These are phyloP conservation scores for Arthrinium puccinioides DNA, from an alignment of 2,329 filamentous ascomycete genomes.

Conservation along the genomic window DNA sequence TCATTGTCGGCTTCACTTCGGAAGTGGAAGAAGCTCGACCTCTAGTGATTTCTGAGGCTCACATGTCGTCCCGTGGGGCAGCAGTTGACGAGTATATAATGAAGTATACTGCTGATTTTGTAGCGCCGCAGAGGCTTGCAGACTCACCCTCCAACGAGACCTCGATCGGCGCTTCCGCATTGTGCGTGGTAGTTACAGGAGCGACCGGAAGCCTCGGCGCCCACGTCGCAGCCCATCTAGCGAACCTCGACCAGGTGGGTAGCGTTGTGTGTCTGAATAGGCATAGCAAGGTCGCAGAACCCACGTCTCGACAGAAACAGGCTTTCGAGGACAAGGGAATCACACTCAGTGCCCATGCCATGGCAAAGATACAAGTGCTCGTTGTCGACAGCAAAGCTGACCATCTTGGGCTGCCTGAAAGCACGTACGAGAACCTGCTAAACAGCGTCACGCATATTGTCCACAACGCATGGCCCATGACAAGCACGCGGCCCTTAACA, in stretches of 20 bases:
- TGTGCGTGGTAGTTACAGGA: conserved; percentile 30
- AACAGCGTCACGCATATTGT: conserved; percentile 39
- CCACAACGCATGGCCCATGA: conserved; percentile 47
- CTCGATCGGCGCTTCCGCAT: neutral
- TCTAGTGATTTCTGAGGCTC: neutral
- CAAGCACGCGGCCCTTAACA: conserved; percentile 25
- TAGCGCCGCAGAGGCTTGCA: conserved; percentile 9
- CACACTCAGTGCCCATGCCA: conserved; percentile 1
- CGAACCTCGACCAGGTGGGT: conserved; percentile 16
- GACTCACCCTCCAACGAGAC: conserved; percentile 16
- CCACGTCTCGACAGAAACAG: conserved; percentile 9
- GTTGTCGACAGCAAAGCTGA: conserved; percentile 33
- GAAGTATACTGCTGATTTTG: conserved; percentile 6
- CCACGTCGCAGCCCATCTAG: conserved; percentile 24
- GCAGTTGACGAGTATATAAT: conserved; percentile 7
- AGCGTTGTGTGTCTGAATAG: conserved; percentile 39
- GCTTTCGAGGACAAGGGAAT: conserved; percentile 9
- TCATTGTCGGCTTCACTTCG: conserved; percentile 22
- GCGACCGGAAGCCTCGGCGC: conserved; percentile 29
- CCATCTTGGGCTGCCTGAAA: conserved; percentile 30
- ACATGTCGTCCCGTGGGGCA: conserved; percentile 4
- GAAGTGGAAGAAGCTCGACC: neutral
- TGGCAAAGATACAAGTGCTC: conserved; percentile 30
- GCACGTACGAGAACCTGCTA: conserved; percentile 29
- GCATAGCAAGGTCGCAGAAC: conserved; percentile 7